phyloP scores from a whole-genome alignment of 805 yeast species.

The Candida chauliodis region DNA sequence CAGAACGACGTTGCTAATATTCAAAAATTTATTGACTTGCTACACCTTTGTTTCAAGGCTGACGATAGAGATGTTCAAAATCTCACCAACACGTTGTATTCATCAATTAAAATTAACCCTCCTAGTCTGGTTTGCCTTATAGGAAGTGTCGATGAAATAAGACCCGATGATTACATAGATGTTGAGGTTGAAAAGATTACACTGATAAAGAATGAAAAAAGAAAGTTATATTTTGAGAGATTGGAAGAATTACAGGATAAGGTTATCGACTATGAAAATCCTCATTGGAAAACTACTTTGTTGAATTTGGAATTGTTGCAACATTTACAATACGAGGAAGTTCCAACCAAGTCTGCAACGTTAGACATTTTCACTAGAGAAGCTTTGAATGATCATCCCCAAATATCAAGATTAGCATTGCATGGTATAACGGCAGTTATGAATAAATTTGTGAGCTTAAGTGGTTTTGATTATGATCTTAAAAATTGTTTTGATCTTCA shows the following conservation, averaged over 20 bases:
- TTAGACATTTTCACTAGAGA: constrained; percentile 43
- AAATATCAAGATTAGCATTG: constrained; percentile 55
- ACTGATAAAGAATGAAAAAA: constrained; percentile 60
- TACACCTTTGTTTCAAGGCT: constrained; percentile 52
- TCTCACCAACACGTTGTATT: constrained; percentile 51
- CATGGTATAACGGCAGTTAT: constrained; percentile 56
- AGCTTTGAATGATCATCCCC: constrained; percentile 65
- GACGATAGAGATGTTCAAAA: constrained; percentile 55
- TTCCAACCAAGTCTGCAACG: constrained; percentile 37
- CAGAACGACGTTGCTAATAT: constrained; percentile 56
- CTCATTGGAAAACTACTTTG: constrained; percentile 57
- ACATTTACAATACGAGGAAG: constrained; percentile 53
- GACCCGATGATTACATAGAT: constrained; percentile 59
- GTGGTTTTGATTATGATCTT: constrained; percentile 46
- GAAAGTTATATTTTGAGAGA: constrained; percentile 37
- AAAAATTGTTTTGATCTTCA: constrained; percentile 39
- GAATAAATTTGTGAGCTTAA: constrained; percentile 42
- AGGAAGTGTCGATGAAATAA: constrained; percentile 45
- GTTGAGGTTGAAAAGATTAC: constrained; percentile 56
- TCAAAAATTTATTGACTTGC: constrained; percentile 41
- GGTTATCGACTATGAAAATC: constrained; percentile 25
- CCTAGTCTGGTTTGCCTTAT: constrained; percentile 48
- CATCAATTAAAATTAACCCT: constrained; percentile 26
- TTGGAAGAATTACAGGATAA: constrained; percentile 42
- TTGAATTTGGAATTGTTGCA: constrained; percentile 49